Conservation (phyloP, 1,284 basidiomycete species). For the Tremellales sp. region DNA sequence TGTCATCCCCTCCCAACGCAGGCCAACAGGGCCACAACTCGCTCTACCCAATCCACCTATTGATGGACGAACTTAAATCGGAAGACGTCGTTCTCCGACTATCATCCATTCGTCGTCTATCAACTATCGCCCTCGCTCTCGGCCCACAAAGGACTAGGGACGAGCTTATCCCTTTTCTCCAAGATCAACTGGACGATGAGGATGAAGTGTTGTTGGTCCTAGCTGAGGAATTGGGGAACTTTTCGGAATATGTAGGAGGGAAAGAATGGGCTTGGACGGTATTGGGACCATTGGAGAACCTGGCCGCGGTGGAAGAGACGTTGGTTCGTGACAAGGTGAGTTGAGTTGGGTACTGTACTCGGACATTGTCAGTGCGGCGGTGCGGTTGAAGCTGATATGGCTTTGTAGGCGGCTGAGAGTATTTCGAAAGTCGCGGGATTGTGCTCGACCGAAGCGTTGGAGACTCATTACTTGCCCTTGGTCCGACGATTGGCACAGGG, state of each 20-base stretch:
- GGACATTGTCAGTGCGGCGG: background rate
- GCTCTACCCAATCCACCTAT: conserved; percentile 47
- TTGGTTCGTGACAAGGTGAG: conserved; percentile 93
- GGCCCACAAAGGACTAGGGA: conserved; percentile 93
- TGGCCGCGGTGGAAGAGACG: conserved; percentile 96
- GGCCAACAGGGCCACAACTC: conserved; percentile 4
- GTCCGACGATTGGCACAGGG: conserved; percentile 84
- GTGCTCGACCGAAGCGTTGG: conserved; percentile 75
- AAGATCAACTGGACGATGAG: conserved; percentile 96
- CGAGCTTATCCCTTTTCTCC: conserved; percentile 92
- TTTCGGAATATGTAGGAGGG: conserved; percentile 93
- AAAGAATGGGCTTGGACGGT: conserved; percentile 81
- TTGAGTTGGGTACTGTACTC: background rate
- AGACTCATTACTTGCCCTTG: conserved; percentile 88
- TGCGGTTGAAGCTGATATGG: conserved; percentile 1
- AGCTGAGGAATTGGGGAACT: conserved; percentile 90
- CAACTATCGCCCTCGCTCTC: conserved; percentile 95
- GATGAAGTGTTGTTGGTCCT: conserved; percentile 96
- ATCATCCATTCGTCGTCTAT: conserved; percentile 96
- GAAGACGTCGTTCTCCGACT: conserved; percentile 91
- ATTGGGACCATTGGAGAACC: conserved; percentile 89
- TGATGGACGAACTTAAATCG: conserved; percentile 71
- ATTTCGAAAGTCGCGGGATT: conserved; percentile 85
- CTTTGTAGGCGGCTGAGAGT: conserved; percentile 80
- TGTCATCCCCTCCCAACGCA: conserved; percentile 31